These are phyloP conservation scores for Kodamaea sagamina DNA, from an alignment of 805 yeast species.

Conservation along the genomic window DNA sequence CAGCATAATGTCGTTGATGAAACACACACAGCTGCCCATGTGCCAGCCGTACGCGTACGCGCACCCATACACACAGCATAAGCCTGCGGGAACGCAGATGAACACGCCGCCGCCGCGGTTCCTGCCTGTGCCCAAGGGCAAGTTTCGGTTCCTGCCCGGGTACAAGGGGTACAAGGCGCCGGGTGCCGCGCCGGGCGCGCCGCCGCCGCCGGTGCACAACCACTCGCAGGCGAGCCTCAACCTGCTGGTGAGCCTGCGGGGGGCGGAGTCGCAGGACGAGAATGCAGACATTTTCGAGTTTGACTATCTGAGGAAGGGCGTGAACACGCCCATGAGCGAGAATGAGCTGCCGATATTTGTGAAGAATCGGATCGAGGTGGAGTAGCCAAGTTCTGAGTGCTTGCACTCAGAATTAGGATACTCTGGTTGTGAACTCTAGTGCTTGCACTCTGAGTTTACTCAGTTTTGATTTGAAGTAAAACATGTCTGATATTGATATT, in stretches of 20 bases:
- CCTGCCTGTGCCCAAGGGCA: conserved; percentile 5
- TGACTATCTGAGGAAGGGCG: conserved; percentile 22
- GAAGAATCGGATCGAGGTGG: conserved; percentile 8
- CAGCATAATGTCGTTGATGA: conserved; percentile 7
- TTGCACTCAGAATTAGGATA: no score
- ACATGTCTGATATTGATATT: no score
- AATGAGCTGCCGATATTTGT: conserved; percentile 24
- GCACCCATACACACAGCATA: conserved; percentile 7
- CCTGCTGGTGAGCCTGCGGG: conserved; percentile 21
- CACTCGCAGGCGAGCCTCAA: conserved; percentile 30
- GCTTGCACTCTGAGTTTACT: no score
- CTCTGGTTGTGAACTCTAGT: no score
- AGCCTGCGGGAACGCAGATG: conserved; percentile 7
- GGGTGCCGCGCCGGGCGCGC: conserved; percentile 5
- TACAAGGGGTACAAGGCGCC: conserved; percentile 1
- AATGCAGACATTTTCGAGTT: conserved; percentile 25
- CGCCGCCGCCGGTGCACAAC: conserved; percentile 11
- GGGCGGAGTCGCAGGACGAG: conserved; percentile 13
- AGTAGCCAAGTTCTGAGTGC: no score
- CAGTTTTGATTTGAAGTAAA: no score
- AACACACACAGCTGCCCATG: conserved; percentile 6
- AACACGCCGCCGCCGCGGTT: conserved; percentile 13
- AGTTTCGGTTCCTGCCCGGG: conserved; percentile 6
- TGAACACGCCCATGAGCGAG: conserved; percentile 37
- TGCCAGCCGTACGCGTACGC: conserved; percentile 7